phyloP scores from a whole-genome alignment of 1,139 yeast genomes.

The Taphrina confusa region DNA sequence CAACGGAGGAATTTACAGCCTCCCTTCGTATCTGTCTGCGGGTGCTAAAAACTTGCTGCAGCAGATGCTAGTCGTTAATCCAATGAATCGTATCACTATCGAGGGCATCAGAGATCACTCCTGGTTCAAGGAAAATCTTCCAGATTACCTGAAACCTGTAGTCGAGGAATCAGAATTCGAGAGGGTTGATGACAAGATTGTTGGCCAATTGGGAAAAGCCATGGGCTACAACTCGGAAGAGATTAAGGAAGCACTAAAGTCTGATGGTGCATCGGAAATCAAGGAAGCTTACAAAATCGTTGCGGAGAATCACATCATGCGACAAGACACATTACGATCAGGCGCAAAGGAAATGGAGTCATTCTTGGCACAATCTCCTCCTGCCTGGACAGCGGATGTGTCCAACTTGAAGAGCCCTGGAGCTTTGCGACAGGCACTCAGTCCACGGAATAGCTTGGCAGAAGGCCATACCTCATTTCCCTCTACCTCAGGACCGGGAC shows the following conservation, averaged over 20 bases:
- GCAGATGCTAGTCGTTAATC: conserved; percentile 94
- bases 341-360: conserved; percentile 45
- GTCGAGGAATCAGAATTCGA: conserved; percentile 49
- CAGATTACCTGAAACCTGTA: conserved; percentile 72
- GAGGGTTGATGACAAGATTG: conserved; percentile 70
- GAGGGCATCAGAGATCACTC: conserved; percentile 93
- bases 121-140: conserved; percentile 86
- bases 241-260: conserved; percentile 68
- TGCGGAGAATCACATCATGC: conserved; percentile 69
- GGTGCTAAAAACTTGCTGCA: conserved; percentile 88
- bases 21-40: conserved; percentile 82
- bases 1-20: conserved; percentile 88
- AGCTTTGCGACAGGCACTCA: conserved; percentile 41
- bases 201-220: conserved; percentile 73
- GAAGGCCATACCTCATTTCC: conserved; percentile 7
- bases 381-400: conserved; percentile 50
- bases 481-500: neutral
- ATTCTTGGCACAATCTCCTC: conserved; percentile 38
- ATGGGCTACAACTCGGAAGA: conserved; percentile 94
- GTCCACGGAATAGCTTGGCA: conserved; percentile 20
- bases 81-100: conserved; percentile 90
- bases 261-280: conserved; percentile 60
- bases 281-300: conserved; percentile 87
- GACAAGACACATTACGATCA: conserved; percentile 43
- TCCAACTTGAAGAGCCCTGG: conserved; percentile 42